Evolutionary conservation across 192 early-diverging fungal genomes (phyloP).

Genomic region (Backusella mclennaniae): DNA sequence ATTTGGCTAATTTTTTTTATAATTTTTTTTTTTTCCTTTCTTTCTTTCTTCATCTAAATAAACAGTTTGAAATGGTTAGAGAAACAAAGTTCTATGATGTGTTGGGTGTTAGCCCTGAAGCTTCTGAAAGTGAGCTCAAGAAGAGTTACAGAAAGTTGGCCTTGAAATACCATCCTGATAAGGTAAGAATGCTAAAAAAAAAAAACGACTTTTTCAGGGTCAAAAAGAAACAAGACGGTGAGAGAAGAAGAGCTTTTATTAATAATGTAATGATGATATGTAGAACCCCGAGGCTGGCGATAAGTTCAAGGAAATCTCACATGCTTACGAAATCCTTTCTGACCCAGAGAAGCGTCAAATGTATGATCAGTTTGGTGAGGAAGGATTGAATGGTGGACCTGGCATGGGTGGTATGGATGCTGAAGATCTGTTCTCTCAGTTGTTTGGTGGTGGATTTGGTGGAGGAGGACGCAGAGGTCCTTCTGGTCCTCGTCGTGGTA

Average conservation of each 20-base stretch:
- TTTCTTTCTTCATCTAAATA: conserved; percentile 21
- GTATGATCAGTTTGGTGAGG: conserved; percentile 96
- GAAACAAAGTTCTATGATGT: conserved; percentile 94
- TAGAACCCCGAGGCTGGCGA: conserved; percentile 89
- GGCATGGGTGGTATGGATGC: conserved; percentile 67
- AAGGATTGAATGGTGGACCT: conserved; percentile 79
- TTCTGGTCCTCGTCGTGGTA: conserved; percentile 84
- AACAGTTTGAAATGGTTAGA: conserved; percentile 41
- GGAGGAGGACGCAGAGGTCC: conserved; percentile 27
- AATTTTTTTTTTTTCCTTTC: neutral
- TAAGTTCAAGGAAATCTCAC: conserved; percentile 97
- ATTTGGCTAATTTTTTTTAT: neutral
- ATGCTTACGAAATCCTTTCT: conserved; percentile 97
- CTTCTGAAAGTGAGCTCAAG: conserved; percentile 85
- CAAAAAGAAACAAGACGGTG: neutral
- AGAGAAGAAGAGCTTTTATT: neutral
- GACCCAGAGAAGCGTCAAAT: conserved; percentile 86
- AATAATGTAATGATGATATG: neutral
- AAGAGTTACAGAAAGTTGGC: conserved; percentile 99
- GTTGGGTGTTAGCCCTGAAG: conserved; percentile 75
- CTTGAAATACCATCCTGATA: conserved; percentile 87
- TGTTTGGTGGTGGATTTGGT: conserved; percentile 89
- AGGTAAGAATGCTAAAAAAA: conserved; percentile 39
- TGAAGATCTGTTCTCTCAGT: conserved; percentile 94
- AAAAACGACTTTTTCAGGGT: neutral